Evolutionary conservation across 768 basidiomycete genomes (phyloP), one percentile per base, ranked within the genome.

Genomic region (Trametopsis cervina): DNA sequence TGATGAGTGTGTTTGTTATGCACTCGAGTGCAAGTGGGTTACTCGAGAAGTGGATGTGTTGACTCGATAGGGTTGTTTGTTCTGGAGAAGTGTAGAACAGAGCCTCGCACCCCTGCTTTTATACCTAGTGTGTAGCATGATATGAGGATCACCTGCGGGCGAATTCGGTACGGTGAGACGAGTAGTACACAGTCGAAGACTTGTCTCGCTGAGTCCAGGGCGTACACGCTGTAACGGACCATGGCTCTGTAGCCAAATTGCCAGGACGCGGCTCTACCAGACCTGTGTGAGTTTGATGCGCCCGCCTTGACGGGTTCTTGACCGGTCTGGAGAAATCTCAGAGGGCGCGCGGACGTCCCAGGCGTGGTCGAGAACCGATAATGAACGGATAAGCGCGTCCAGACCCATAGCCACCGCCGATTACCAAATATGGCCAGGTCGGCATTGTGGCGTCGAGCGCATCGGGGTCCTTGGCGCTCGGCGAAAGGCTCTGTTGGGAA

Each of bases 141-240:
- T 15, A 46, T 37, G 12, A 39, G 24, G 24, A n/a, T 15, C 12
- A 20, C 6, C 21, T 37, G 25, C 45, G 45, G 45, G 45, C 3
- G 24, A 46, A 23, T 33, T 46, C 45, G 45, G 45, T 46, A 44
- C 20, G 11, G 35, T 13, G 17, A 4, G 33, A 37, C 13, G 36
- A 17, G 18, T 23, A 5, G 21, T 10, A 37, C 12, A 33, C 13
- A 22, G n/a, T 12, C 45, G 36, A 25, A 35, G n/a, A 17, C 11
- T 10, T 17, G 11, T 45, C 44, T 45, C 44, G 45, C 45, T 46
- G 22, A 37, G 45, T 39, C 45, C 22, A 37, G 36, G 45, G 37
- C 44, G 25, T n/a, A n/a, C n/a, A n/a, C n/a, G n/a, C n/a, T n/a
- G n/a, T n/a, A n/a, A n/a, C n/a, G n/a, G n/a, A n/a, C n/a, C n/a